Base-by-base conservation (phyloP, 306 rosid genomes). In the Prunus dulcis region DNA sequence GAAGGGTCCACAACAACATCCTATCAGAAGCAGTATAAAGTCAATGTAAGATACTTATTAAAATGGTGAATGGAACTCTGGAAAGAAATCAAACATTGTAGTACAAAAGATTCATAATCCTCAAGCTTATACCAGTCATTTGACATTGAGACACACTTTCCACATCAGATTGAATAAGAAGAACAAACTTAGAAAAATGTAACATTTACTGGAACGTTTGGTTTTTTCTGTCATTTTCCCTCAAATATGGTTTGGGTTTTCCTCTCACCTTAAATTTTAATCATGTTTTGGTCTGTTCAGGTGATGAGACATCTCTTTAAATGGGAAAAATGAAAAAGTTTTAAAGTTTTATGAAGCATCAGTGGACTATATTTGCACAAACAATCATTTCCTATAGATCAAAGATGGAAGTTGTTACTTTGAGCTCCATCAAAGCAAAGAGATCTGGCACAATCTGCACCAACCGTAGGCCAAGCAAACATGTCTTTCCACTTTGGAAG, bases 1-100 rank as follows among this genome's bases (percentile, higher is more conserved):
- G 62, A 79, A 76, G 88, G 85, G 78, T 86, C 83, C 63, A 15
- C 77, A 27, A 88, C 74, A 73, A 53, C 84, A 76, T 89, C 97
- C 99, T 91, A 74, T 78, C 25, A 70, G 71, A 67, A 76, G 58
- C 46, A 80, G 41, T 32, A 73, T 3, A 27, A 9, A 51, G 41
- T 22, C 14, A 7, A 67, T n/a, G 47, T 46, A 73, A 6, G 27
- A 46, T 64, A n/a, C 46, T 67, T 25, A 66, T 23, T 3, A 5
- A 11, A 12, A 43, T 62, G 30, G 10, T 20, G 56, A 28, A 45
- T 55, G 45, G 57, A 52, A 43, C 30, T 19, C 1, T 63, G 53
- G 43, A 19, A 30, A 47, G 15, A 28, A 2, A 60, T 18, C 3
- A 11, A 41, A 50, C 47, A 50, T 22, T 78, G 52, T 11, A 25